A percentile compares a stretch with the other conserved stretches of the same genome.
Evolutionary conservation across 2,329 filamentous ascomycete genomes (phyloP).

Genomic region (Cephalotrichum gorgonifer): DNA sequence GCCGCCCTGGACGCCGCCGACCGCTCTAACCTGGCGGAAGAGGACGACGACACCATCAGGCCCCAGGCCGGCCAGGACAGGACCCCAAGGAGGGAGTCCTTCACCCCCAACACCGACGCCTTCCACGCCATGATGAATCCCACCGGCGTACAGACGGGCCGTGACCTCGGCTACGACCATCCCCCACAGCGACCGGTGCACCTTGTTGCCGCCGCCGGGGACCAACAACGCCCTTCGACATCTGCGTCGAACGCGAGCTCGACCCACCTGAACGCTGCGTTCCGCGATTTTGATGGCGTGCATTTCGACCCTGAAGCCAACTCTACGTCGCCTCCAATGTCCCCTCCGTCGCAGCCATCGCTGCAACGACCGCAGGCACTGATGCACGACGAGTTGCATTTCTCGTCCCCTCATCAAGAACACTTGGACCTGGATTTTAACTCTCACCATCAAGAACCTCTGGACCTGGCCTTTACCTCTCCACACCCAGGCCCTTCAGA

Average conservation of each 20-base stretch:
- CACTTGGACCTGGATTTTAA: no score
- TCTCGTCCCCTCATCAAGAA: no score
- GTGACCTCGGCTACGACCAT: not conserved
- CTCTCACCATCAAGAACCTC: no score
- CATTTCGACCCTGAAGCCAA: slow-evolving; percentile 53
- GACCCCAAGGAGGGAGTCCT: slow-evolving; percentile 7
- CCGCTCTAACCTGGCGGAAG: slow-evolving; percentile 21
- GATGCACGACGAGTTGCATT: not conserved
- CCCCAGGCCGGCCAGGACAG: slow-evolving; percentile 12
- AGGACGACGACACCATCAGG: slow-evolving; percentile 27
- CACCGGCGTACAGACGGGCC: not conserved
- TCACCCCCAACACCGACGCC: slow-evolving; percentile 18
- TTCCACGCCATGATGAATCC: slow-evolving; percentile 22
- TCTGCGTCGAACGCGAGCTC: slow-evolving; percentile 49
- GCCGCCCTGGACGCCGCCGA: slow-evolving; percentile 46
- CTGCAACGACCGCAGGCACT: slow-evolving; percentile 8
- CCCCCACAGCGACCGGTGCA: not conserved
- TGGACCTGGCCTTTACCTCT: no score
- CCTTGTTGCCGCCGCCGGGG: not conserved
- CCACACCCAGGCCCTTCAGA: no score
- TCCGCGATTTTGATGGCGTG: slow-evolving; percentile 73
- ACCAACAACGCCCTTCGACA: slow-evolving; percentile 24
- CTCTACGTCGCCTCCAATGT: slow-evolving; percentile 7
- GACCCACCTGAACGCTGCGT: slow-evolving; percentile 57
- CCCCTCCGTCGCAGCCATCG: slow-evolving; percentile 10